phyloP scores from a whole-genome alignment of 331 rosid genomes.

The Acacia pycnantha region DNA sequence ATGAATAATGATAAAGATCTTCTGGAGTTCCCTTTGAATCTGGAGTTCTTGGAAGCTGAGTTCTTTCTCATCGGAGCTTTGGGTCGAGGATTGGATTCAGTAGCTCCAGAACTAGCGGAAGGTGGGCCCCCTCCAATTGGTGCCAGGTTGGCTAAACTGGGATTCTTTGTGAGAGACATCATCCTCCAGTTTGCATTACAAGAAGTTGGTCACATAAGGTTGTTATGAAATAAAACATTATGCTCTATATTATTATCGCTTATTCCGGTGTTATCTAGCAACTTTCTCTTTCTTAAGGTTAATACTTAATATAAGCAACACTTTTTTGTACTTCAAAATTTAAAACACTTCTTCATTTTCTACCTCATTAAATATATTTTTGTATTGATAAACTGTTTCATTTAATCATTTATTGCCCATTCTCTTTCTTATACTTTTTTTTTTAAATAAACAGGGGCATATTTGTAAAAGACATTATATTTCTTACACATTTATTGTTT shows the following conservation, averaged over 20 bases:
- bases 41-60: constrained; percentile 83
- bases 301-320: too few species aligned
- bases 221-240: neutral
- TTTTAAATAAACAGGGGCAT: too few species aligned
- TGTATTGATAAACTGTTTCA: too few species aligned
- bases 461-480: too few species aligned
- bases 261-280: too few species aligned
- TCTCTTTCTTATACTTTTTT: too few species aligned
- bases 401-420: too few species aligned
- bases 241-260: neutral
- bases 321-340: too few species aligned
- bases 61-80: constrained; percentile 65
- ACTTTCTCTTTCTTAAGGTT: too few species aligned
- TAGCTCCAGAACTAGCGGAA: constrained; percentile 52
- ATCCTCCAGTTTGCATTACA: constrained; percentile 70
- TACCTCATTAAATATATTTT: too few species aligned
- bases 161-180: constrained; percentile 35
- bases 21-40: constrained; percentile 69
- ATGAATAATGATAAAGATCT: constrained; percentile 45
- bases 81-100: constrained; percentile 63
- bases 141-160: constrained; percentile 49
- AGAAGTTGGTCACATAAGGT: neutral
- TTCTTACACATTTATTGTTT: too few species aligned
- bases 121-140: constrained; percentile 80
- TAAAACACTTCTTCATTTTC: too few species aligned